A percentile compares a stretch with the other conserved stretches of the same genome.
These are phyloP conservation scores for Starmerella stellata DNA, from an alignment of 805 yeast genomes.

Conservation along the genomic window DNA sequence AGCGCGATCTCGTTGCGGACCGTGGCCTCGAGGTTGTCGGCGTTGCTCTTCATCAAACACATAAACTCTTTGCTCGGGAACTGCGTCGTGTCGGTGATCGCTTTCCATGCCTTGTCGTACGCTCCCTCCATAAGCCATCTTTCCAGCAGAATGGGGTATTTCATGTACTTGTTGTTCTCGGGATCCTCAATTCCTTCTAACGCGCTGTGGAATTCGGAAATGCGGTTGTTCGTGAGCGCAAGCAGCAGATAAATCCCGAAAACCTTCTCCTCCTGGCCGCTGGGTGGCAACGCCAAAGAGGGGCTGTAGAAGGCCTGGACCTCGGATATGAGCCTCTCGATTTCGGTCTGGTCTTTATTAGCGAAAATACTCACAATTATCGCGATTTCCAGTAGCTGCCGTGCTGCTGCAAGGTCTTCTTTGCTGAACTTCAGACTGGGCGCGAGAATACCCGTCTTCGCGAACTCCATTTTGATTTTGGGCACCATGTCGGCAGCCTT, in stretches of 20 bases:
- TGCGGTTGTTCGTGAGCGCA: conserved; percentile 62
- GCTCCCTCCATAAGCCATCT: conserved; percentile 93
- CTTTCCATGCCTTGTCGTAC: conserved; percentile 75
- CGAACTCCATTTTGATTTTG: conserved; percentile 57
- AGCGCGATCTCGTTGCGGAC: conserved; percentile 73
- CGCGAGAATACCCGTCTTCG: conserved; percentile 57
- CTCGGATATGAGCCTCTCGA: conserved; percentile 55
- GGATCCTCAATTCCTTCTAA: conserved; percentile 49
- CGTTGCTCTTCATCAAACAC: conserved; percentile 46
- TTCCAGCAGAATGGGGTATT: conserved; percentile 77
- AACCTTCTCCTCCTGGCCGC: conserved; percentile 52
- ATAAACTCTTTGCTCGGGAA: conserved; percentile 52
- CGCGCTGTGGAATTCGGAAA: conserved; percentile 79
- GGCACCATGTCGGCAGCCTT: conserved; percentile 47
- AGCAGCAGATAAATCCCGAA: conserved; percentile 59
- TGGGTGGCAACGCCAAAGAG: conserved; percentile 26
- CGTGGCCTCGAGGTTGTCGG: conserved; percentile 38
- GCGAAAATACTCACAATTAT: conserved; percentile 59
- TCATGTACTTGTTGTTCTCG: conserved; percentile 52
- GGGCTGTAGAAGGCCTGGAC: conserved; percentile 57
- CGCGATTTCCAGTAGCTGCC: conserved; percentile 74
- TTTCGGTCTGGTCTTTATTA: conserved; percentile 37
- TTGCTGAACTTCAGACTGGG: conserved; percentile 33
- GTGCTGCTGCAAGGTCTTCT: conserved; percentile 54
- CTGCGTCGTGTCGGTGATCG: conserved; percentile 37